Evolutionary conservation across 2,329 filamentous ascomycete genomes (phyloP).

Genomic region (Monosporascus sp.): DNA sequence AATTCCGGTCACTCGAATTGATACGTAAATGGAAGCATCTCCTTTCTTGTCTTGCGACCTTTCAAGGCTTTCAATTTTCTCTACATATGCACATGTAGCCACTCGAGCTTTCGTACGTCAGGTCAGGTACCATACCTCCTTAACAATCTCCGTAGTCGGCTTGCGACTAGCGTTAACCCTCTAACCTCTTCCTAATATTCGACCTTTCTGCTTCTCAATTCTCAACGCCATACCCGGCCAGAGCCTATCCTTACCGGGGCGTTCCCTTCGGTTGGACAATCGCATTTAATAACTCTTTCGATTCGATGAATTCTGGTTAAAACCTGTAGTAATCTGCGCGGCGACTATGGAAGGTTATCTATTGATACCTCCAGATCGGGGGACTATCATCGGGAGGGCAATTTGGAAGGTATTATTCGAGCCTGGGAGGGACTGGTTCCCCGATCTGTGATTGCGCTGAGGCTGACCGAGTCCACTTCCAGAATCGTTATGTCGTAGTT

Average conservation of each 20-base stretch:
- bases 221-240: not conserved
- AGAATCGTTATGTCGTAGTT: conserved; percentile 57
- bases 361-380: conserved; percentile 45
- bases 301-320: not conserved
- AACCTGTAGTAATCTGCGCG: not conserved
- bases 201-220: not conserved
- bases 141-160: too few relatives aligned
- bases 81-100: not conserved
- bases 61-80: not conserved
- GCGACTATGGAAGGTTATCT: conserved; percentile 44
- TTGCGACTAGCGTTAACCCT: too few relatives aligned
- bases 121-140: too few relatives aligned
- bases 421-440: not conserved
- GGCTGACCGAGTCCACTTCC: conserved; percentile 15
- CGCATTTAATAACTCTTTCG: too few relatives aligned
- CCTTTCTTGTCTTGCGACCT: not conserved
- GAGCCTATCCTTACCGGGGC: not conserved
- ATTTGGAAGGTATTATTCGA: conserved; percentile 45
- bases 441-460: not conserved
- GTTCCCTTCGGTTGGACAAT: not conserved
- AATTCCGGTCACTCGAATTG: not conserved
- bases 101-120: too few relatives aligned
- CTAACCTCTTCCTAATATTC: not conserved
- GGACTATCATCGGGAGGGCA: conserved; percentile 45
- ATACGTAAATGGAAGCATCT: not conserved